phyloP scores from a whole-genome alignment of 352 stramenopile species.

The Elongisporangium anandrum region DNA sequence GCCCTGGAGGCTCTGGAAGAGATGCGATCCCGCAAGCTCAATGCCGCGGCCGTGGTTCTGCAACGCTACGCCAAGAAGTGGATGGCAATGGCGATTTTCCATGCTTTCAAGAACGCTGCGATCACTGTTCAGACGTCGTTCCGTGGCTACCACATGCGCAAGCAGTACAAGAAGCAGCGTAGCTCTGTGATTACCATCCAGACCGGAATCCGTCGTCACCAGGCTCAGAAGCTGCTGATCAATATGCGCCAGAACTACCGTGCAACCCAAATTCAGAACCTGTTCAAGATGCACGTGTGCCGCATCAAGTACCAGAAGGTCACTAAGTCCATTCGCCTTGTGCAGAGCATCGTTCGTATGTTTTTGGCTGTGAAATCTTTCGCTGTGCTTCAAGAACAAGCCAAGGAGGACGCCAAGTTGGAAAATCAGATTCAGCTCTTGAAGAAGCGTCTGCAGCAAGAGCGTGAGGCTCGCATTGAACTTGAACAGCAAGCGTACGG shows the following conservation, averaged over 20 bases:
- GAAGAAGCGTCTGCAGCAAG: conserved; percentile 90
- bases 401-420: conserved; percentile 93
- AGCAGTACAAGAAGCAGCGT: conserved; percentile 63
- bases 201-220: conserved; percentile 53
- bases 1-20: conserved; percentile 91
- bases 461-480: conserved; percentile 81
- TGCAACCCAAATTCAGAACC: conserved; percentile 79
- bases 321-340: conserved; percentile 60
- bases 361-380: conserved; percentile 75
- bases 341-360: conserved; percentile 83
- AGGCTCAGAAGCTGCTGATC: conserved; percentile 54
- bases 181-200: conserved; percentile 58
- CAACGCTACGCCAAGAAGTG: conserved; percentile 83
- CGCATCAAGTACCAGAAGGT: conserved; percentile 60
- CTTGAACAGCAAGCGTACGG: conserved; percentile 71
- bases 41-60: conserved; percentile 71
- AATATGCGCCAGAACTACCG: conserved; percentile 59
- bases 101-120: conserved; percentile 43
- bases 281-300: conserved; percentile 80
- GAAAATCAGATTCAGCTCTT: conserved; percentile 94
- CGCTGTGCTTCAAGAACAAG: conserved; percentile 74
- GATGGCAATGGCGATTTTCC: conserved; percentile 63
- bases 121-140: conserved; percentile 59
- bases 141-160: conserved; percentile 35
- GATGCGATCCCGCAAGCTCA: conserved; percentile 72